These are phyloP conservation scores for Podospora conica DNA, from an alignment of 495 filamentous ascomycete genomes.

Conservation along the genomic window DNA sequence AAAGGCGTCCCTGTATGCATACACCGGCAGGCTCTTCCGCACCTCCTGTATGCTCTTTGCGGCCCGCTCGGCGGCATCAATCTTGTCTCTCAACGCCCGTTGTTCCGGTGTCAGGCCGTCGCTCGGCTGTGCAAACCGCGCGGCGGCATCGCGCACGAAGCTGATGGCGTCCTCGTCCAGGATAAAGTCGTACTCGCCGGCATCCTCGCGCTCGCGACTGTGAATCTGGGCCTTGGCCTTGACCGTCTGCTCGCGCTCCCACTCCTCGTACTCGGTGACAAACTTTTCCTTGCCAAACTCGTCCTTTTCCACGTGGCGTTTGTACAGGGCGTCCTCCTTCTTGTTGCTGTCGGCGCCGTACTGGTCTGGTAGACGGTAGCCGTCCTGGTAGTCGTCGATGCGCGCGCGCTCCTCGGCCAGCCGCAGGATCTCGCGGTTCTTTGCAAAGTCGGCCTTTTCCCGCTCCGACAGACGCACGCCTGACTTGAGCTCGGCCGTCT, in stretches of 20 bases:
- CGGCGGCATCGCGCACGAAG: constrained; percentile 68
- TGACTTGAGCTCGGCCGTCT: constrained; percentile 72
- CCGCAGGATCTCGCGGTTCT: constrained; percentile 78
- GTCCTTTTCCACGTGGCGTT: constrained; percentile 83
- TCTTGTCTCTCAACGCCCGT: constrained; percentile 64
- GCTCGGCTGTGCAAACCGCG: constrained; percentile 46
- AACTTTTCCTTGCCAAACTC: constrained; percentile 84
- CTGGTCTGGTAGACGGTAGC: constrained; percentile 90
- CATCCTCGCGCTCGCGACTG: constrained; percentile 64
- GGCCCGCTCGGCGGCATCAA: constrained; percentile 83
- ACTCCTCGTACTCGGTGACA: constrained; percentile 92
- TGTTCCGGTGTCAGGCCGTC: constrained; percentile 71
- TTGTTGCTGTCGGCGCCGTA: constrained; percentile 87
- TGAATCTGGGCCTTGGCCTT: constrained; percentile 87
- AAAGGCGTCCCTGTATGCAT: constrained; percentile 68
- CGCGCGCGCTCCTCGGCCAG: constrained; percentile 82
- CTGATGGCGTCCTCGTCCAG: constrained; percentile 87
- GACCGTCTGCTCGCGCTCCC: constrained; percentile 85
- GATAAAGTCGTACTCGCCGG: constrained; percentile 89
- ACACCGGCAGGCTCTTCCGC: constrained; percentile 85
- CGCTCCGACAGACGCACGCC: constrained; percentile 66
- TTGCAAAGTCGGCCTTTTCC: constrained; percentile 87
- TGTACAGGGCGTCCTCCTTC: constrained; percentile 86
- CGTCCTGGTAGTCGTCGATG: constrained; percentile 89
- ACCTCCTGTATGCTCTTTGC: constrained; percentile 83